Conservation (phyloP, 768 basidiomycete species). For the Cystoderma amianthinum region DNA sequence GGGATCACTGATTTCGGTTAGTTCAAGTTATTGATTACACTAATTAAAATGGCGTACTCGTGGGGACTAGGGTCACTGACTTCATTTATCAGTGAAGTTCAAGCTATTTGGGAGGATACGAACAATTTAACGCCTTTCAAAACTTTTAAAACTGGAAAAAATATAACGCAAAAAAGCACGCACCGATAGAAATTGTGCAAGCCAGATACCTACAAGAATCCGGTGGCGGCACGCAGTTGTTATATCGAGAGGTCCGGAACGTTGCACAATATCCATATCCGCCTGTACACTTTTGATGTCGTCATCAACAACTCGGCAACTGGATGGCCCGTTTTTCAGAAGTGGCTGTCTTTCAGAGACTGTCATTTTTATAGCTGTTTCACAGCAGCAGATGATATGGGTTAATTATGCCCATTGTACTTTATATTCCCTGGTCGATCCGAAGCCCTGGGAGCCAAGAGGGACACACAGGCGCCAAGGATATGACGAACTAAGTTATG, state of each 20-base stretch:
- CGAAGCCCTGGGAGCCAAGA: too few species aligned
- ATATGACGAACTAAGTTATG: too few species aligned
- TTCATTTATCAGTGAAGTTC: constrained; percentile 3
- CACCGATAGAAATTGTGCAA: constrained; percentile 67
- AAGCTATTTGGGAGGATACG: constrained; percentile 5
- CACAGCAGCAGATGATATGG: too few species aligned
- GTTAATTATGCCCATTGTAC: too few species aligned
- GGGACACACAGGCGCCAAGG: too few species aligned
- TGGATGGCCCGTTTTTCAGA: too few species aligned
- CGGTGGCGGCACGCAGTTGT: constrained; percentile 50
- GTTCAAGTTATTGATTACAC: background rate
- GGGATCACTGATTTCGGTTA: constrained; percentile 46
- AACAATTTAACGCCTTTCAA: constrained; percentile 27
- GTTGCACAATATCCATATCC: too few species aligned
- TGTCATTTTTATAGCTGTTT: too few species aligned
- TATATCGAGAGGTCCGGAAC: constrained; percentile 65
- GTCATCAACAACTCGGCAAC: too few species aligned
- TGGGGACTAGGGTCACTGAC: constrained; percentile 78
- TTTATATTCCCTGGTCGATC: too few species aligned
- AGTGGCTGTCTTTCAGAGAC: too few species aligned
- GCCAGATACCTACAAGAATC: constrained; percentile 67
- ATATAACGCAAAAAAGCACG: constrained; percentile 15
- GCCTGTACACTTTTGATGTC: too few species aligned
- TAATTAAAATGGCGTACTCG: constrained; percentile 37
- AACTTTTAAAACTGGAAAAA: background rate